Evolutionary conservation across 176 grass and related monocot species (phyloP), one percentile per base, ranked within the genome.

Genomic region (Avena insularis): DNA sequence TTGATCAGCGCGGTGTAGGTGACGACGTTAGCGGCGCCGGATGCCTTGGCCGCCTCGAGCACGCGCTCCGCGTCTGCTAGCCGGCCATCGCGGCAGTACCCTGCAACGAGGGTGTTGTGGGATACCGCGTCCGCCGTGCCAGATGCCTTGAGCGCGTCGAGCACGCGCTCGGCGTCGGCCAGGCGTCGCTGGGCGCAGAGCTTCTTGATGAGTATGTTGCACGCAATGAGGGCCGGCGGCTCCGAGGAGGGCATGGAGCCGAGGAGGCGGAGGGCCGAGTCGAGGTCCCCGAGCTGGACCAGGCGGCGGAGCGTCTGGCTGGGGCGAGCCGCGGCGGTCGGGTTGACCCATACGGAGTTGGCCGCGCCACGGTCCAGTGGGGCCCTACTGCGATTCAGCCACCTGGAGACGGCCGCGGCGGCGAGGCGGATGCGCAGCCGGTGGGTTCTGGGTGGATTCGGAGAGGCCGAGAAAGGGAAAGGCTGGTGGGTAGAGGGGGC

Each of bases 31-130:
- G 85, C 81, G 14, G 85, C 12, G 19, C 89, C 85, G 5, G 47
- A 79, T 7, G 17, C 50, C 20, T 6, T 75, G 13, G 85, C 68
- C 0, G n/a, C 75, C 35, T 49, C 76, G 58, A 91, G 75, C 38
- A 87, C 69, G 69, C 85, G 85, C 85, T 88, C 81, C 38, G 82
- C 85, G n/a, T 87, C 81, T 1, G 67, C 58, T 20, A 91, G 85
- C 5, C 77, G 60, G 68, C 90, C 85, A 14, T 81, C 85, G 70
- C 90, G 85, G n/a, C 90, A 91, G 85, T 85, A 81, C 4, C 90
- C 90, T 12, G 75, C 81, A 50, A 91, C 76, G 58, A 91, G 85
- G 77, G 85, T 91, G 90, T 91, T 91, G 81, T 88, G 85, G 59
- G 90, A 84, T 81, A 91, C 76, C 50, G 85, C 59, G 40, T 91